A percentile compares a stretch with the other conserved stretches of the same genome.
phyloP scores from a whole-genome alignment of 176 grass and related monocot species.

The Leersia perrieri region DNA sequence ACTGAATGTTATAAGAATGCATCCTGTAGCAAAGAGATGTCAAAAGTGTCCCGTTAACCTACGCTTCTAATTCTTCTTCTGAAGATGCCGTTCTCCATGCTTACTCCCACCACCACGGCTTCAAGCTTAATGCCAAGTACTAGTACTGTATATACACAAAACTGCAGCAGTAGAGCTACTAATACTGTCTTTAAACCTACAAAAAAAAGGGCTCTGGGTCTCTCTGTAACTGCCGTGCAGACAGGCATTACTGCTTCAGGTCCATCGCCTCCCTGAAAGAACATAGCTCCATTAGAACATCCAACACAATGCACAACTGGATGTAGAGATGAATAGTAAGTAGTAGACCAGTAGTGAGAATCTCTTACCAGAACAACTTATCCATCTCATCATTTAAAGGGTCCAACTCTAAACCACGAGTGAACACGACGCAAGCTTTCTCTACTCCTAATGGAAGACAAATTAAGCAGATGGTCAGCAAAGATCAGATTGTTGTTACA shows the following conservation, averaged over 20 bases:
- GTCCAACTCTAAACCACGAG: neutral
- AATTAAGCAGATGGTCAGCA: neutral
- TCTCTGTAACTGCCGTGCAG: neutral
- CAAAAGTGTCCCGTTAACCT: too few relatives aligned
- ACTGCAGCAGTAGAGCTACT: neutral
- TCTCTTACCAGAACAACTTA: neutral
- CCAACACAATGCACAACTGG: neutral
- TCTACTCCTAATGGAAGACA: neutral
- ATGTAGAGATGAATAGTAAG: neutral
- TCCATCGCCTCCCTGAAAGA: neutral
- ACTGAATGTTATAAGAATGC: neutral
- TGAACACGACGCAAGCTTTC: neutral
- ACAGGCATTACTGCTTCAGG: neutral
- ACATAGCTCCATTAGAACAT: neutral
- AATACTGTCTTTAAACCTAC: too few relatives aligned
- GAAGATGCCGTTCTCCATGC: neutral
- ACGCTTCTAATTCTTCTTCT: too few relatives aligned
- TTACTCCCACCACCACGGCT: neutral
- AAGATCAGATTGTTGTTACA: neutral
- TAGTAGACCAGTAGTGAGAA: neutral
- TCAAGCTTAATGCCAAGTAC: neutral
- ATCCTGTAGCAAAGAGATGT: too few relatives aligned
- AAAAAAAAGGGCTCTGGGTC: neutral
- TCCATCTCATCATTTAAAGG: neutral
- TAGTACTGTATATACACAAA: neutral